Evolutionary conservation across 2,329 filamentous ascomycete species (phyloP).

Genomic region (Aspergillus glaucus): DNA sequence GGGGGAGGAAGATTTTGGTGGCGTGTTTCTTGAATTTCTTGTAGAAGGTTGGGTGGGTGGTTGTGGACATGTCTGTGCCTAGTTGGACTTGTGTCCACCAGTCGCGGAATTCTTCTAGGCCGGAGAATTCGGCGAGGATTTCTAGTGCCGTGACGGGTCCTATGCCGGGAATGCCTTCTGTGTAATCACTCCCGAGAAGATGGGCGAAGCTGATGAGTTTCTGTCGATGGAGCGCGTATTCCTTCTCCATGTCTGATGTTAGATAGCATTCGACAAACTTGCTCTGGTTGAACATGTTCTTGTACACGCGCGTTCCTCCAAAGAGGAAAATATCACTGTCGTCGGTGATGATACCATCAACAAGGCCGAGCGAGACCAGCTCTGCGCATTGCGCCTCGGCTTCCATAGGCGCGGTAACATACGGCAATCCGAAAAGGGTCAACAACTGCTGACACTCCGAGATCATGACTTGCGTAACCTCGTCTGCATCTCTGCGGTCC

Average conservation of each 20-base stretch:
- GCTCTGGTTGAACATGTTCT: constrained; percentile 99
- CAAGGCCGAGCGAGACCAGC: constrained; percentile 75
- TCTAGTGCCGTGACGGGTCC: constrained; percentile 93
- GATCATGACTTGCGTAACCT: constrained; percentile 94
- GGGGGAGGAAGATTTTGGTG: constrained; percentile 78
- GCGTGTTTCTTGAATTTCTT: constrained; percentile 81
- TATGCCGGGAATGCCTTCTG: constrained; percentile 81
- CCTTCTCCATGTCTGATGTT: constrained; percentile 72
- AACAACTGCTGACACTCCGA: constrained; percentile 89
- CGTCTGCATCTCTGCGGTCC: constrained; percentile 89
- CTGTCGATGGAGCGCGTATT: constrained; percentile 77
- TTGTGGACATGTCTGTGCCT: constrained; percentile 51
- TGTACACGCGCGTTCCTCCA: constrained; percentile 92
- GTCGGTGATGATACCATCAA: constrained; percentile 96
- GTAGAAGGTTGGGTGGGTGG: constrained; percentile 57
- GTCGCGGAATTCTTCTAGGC: constrained; percentile 67
- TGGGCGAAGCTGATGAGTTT: constrained; percentile 88
- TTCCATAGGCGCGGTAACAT: constrained; percentile 97
- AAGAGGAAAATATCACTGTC: constrained; percentile 97
- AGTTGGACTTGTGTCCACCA: constrained; percentile 83
- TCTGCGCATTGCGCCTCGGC: constrained; percentile 96
- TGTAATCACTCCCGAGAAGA: constrained; percentile 89
- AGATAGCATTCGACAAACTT: constrained; percentile 98
- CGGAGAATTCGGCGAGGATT: constrained; percentile 81
- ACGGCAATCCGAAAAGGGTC: constrained; percentile 84